Conservation (phyloP, 2,329 filamentous ascomycete genomes). For the Verticillium klebahnii region DNA sequence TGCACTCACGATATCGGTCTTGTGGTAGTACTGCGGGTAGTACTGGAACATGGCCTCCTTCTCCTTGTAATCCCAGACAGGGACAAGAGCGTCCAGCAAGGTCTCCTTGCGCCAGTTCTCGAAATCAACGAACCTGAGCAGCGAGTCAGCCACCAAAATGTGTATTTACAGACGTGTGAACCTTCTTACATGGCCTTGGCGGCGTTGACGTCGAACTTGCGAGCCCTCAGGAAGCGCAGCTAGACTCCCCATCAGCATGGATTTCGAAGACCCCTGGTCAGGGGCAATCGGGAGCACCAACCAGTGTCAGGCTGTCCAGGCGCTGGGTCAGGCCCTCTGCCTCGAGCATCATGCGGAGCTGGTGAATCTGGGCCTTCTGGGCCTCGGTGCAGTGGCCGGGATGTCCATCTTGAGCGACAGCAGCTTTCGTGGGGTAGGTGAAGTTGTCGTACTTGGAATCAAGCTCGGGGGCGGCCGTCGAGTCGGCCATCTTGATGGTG, state of each 20-base stretch:
- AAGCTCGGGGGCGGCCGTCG: conserved; percentile 34
- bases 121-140: conserved; percentile 76
- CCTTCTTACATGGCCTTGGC: conserved; percentile 75
- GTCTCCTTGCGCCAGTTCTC: conserved; percentile 91
- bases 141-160: not conserved
- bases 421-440: conserved; percentile 68
- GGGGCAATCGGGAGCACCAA: conserved; percentile 35
- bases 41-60: conserved; percentile 79
- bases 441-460: conserved; percentile 95
- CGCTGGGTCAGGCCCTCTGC: conserved; percentile 74
- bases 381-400: conserved; percentile 80
- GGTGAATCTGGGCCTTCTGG: conserved; percentile 84
- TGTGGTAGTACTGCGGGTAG: conserved; percentile 99
- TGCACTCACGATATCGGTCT: conserved; percentile 69
- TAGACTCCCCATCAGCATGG: conserved; percentile 27
- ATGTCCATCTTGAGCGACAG: conserved; percentile 29
- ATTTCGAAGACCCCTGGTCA: not conserved
- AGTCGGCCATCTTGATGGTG: not conserved
- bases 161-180: not conserved
- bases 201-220: conserved; percentile 86
- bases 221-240: conserved; percentile 86
- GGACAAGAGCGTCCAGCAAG: conserved; percentile 75
- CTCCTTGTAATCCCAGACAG: conserved; percentile 82
- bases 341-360: conserved; percentile 84
- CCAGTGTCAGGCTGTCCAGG: conserved; percentile 88